Conservation (phyloP, 192 early-diverging fungal genomes). For the Coemansia sp. region DNA sequence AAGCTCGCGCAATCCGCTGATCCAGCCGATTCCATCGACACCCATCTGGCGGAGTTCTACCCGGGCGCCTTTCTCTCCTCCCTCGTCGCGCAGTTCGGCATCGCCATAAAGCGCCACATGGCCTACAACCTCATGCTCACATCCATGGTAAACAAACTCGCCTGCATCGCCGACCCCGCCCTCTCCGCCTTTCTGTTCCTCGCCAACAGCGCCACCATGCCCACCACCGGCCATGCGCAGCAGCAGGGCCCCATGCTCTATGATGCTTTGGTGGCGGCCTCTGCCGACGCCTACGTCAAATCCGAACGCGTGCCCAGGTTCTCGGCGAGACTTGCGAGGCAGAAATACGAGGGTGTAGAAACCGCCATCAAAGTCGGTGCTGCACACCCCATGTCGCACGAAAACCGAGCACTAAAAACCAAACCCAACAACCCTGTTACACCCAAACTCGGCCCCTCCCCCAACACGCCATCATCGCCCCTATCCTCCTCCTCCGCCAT, state of each 20-base stretch:
- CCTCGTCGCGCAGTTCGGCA: constrained; percentile 49
- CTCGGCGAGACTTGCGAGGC: constrained; percentile 35
- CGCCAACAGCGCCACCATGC: constrained; percentile 30
- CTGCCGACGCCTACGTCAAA: constrained; percentile 49
- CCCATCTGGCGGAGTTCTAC: constrained; percentile 26
- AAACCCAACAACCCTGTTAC: no score
- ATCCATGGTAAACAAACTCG: constrained; percentile 55
- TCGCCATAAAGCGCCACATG: constrained; percentile 54
- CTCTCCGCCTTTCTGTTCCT: constrained; percentile 39
- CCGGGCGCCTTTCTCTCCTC: constrained; percentile 58
- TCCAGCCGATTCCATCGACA: background rate
- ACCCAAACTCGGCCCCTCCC: no score
- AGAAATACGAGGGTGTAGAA: constrained; percentile 43
- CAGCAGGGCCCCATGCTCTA: constrained; percentile 17
- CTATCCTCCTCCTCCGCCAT: background rate
- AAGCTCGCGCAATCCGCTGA: background rate
- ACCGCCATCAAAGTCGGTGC: constrained; percentile 46
- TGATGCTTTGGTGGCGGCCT: constrained; percentile 31
- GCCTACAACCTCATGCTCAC: constrained; percentile 61
- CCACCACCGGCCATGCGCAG: background rate
- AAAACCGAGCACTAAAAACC: background rate
- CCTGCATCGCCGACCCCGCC: constrained; percentile 52
- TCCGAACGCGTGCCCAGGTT: constrained; percentile 39
- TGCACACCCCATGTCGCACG: constrained; percentile 15
- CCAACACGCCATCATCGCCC: no score